Evolutionary conservation across 108 stramenopile genomes (phyloP).

Genomic region (Nitzschia inconspicua): DNA sequence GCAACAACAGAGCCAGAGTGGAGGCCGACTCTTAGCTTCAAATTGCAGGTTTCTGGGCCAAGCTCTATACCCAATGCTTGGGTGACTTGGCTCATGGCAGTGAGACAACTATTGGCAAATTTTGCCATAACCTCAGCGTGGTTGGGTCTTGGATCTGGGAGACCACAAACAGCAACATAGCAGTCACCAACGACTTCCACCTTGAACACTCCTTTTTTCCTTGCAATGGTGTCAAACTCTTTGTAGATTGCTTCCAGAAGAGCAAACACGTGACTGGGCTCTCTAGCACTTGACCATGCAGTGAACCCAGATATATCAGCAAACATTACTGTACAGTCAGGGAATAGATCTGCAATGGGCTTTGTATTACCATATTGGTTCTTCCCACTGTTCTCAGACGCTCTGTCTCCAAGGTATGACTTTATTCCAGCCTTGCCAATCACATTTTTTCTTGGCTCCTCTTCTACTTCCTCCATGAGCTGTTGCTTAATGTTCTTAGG

Average conservation of each 20-base stretch:
- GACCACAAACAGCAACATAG: constrained; percentile 41
- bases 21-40: constrained; percentile 38
- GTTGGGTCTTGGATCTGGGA: constrained; percentile 21
- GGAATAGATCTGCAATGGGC: constrained; percentile 28
- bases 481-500: constrained; percentile 6
- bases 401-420: too few relatives aligned
- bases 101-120: constrained; percentile 32
- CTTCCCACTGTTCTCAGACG: too few relatives aligned
- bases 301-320: constrained; percentile 25
- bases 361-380: not conserved
- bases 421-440: not conserved
- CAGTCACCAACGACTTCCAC: constrained; percentile 53
- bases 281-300: constrained; percentile 6
- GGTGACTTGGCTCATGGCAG: constrained; percentile 18
- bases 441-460: not conserved
- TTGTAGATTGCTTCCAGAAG: constrained; percentile 6
- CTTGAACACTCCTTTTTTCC: constrained; percentile 5
- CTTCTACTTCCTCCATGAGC: constrained; percentile 6
- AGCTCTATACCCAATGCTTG: constrained; percentile 10
- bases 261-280: constrained; percentile 6
- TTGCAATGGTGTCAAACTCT: constrained; percentile 7
- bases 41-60: constrained; percentile 15
- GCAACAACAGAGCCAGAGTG: constrained; percentile 46
- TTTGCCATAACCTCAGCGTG: constrained; percentile 35
- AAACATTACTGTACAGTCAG: constrained; percentile 19